Evolutionary conservation across 352 stramenopile genomes (phyloP), one percentile per base, ranked within the genome.

Genomic region (Pythium apleroticum): DNA sequence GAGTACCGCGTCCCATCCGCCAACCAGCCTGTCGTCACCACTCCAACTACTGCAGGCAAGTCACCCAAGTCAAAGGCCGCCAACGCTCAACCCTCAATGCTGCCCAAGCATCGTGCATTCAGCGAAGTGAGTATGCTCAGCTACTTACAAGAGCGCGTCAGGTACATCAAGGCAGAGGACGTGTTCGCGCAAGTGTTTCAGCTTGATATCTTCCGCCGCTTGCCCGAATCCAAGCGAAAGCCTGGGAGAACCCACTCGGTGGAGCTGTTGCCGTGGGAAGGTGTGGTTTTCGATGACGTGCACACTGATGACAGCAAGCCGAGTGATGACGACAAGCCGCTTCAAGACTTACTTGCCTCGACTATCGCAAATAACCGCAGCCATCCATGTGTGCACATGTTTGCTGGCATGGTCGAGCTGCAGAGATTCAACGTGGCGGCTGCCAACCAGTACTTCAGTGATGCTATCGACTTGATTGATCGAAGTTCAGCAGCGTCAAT

Each of bases 131-230:
- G 68, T 0, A 68, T 87, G 55, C 71, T 73, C 14, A 33, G 73
- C 25, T 89, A 89, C 52, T 77, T 89, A 10, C 50, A 76, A 45
- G 68, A 78, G 22, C 71, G 80, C 1, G 54, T 72, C 6, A 58
- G 73, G 3, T 49, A 66, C 43, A 70, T 68, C 24, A 60, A 46
- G 8, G 28, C 24, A 1, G 22, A 66, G 4, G 80, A 89, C 52
- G 68, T 79, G n/a, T 87, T 84, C 20, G 80, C 80, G 0, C 60
- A 87, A 46, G 66, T 89, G 8, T 80, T 73, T n/a, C 71, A 82
- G 27, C 48, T 87, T 25, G 78, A 89, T 24, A 41, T 75, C 3
- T 75, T 75, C 39, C 69, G 77, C 1, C 71, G 79, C 0, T 62
- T 88, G 5, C 74, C 74, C 9, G 58, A 57, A 24, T 52, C 57